Percentiles rank a stretch among this genome's conserved stretches.
These are phyloP conservation scores for Neonothopanus nambi DNA, from an alignment of 1,284 basidiomycete species.

Conservation along the genomic window DNA sequence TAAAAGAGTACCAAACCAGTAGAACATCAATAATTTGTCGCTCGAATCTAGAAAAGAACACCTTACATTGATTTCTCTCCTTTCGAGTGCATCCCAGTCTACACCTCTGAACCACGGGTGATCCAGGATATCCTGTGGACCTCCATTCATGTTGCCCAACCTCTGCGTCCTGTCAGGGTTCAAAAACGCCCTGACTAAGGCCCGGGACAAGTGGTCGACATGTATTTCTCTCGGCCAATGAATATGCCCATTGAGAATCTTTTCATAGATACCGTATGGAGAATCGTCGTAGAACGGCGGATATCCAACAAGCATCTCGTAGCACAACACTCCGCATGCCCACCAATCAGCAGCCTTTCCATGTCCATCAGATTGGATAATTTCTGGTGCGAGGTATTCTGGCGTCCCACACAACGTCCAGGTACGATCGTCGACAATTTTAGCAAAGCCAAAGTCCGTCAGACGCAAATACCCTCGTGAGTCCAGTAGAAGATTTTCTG, in stretches of 20 bases:
- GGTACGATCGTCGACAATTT: constrained; percentile 97
- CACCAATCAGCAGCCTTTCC: constrained; percentile 99
- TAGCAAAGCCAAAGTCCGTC: constrained; percentile 98
- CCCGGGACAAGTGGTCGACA: constrained; percentile 65
- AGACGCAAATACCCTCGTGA: constrained; percentile 96
- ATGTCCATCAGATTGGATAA: constrained; percentile 96
- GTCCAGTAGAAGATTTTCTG: constrained; percentile 94
- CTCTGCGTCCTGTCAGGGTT: constrained; percentile 94
- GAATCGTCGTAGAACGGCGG: constrained; percentile 94
- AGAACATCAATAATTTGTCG: constrained; percentile 1
- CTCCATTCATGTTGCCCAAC: constrained; percentile 92
- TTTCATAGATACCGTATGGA: constrained; percentile 94
- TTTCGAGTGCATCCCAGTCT: constrained; percentile 83
- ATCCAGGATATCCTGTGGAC: constrained; percentile 89
- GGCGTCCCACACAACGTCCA: constrained; percentile 99
- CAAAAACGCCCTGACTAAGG: constrained; percentile 82
- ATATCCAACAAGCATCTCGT: constrained; percentile 96
- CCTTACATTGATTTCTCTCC: constrained; percentile 73
- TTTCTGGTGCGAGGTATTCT: constrained; percentile 94
- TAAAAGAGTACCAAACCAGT: constrained; percentile 29
- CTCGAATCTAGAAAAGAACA: constrained; percentile 1
- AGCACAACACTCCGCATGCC: constrained; percentile 95
- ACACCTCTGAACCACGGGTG: constrained; percentile 97
- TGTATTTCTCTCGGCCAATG: constrained; percentile 88
- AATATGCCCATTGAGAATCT: constrained; percentile 89